Evolutionary conservation across 306 rosid species (phyloP), one percentile per base, ranked within the genome.

Genomic region (Sicyos edulis): DNA sequence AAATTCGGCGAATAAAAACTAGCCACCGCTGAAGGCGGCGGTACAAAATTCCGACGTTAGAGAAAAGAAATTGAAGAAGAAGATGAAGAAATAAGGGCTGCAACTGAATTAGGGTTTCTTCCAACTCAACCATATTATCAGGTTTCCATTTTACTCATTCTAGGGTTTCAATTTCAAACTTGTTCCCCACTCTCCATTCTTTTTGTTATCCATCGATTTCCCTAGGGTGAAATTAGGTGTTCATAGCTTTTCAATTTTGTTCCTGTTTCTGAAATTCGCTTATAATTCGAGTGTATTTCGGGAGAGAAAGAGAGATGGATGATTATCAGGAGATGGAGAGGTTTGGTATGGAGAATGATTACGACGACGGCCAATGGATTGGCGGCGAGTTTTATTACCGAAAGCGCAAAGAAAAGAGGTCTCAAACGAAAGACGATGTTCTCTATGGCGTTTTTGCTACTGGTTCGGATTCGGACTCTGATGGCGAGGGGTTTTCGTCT

Each of bases 301-400:
- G 34, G 16, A 70, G 70, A 26, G 47, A 52, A 55, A 12, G 32
- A 55, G 69, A 75, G 47, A 92, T 92, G 97, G 97, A 92, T 3
- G 96, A 88, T 58, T 81, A 88, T 59, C 92, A 88, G 71, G 98
- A 92, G 75, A 88, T 85, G 96, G 96, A 89, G 81, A 81, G 74
- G 50, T 92, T 92, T 50, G 95, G 91, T 47, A 76, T 71, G 88
- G 96, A 90, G 32, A 85, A 92, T 19, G 96, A 92, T 85, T 92
- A 64, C 47, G 98, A 90, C 52, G 96, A 72, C 50, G 88, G 80
- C 1, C 80, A 83, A 66, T 92, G 92, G 95, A 82, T 86, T 74
- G 86, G 70, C 13, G 96, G 86, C 8, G 98, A 93, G 77, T 88
- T 74, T 70, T 88, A 84, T 79, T 88, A 70, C 44, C 73, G 83